Percentiles rank a stretch among this genome's conserved stretches.
These are phyloP conservation scores for Cylindrotheca closterium DNA, from an alignment of 108 stramenopile species.

Conservation along the genomic window DNA sequence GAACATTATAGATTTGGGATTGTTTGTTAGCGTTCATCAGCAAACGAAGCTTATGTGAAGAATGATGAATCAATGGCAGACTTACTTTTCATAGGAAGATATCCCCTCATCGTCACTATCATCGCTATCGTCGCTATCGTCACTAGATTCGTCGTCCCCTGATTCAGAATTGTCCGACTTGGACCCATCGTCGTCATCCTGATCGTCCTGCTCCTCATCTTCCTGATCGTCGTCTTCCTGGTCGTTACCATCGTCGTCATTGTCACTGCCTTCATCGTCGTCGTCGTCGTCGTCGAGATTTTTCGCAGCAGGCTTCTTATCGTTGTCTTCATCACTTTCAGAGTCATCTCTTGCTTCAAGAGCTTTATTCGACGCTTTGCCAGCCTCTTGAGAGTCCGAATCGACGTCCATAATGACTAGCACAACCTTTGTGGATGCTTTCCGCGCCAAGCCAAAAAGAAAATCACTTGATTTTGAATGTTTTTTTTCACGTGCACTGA, in stretches of 20 bases:
- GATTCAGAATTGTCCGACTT: no score
- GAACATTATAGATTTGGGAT: neutral
- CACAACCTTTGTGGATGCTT: no score
- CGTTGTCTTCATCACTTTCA: no score
- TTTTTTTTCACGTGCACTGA: no score
- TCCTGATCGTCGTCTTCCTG: neutral
- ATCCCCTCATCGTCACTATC: slow-evolving; percentile 29
- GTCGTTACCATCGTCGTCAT: slow-evolving; percentile 8
- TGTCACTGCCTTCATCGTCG: neutral
- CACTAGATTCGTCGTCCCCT: neutral
- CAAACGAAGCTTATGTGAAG: neutral
- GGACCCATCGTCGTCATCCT: slow-evolving; percentile 9
- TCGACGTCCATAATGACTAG: no score
- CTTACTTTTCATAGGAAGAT: slow-evolving; percentile 64
- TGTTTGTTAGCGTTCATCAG: neutral
- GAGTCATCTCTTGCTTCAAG: no score
- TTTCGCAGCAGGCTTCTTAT: no score
- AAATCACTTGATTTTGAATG: no score
- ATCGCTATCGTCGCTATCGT: no score
- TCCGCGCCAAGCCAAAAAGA: no score
- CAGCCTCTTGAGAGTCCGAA: no score
- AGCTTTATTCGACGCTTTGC: no score
- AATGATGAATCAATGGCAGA: slow-evolving; percentile 1
- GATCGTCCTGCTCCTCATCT: slow-evolving; percentile 1
- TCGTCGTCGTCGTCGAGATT: slow-evolving; percentile 4